These are phyloP conservation scores for Fusarium pininemorale DNA, from an alignment of 2,329 filamentous ascomycete species.

Conservation along the genomic window DNA sequence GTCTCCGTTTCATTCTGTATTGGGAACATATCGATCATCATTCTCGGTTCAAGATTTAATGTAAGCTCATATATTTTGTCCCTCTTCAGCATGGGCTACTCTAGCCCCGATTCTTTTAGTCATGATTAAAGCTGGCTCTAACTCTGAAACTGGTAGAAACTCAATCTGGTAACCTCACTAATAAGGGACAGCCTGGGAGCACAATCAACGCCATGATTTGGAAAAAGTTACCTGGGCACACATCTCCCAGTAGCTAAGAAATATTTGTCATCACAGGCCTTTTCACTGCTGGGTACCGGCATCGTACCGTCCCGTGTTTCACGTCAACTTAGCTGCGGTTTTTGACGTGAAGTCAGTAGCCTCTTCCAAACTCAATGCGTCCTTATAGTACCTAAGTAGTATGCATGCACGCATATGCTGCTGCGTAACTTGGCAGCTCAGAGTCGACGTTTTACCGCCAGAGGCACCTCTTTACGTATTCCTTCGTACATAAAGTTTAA, in stretches of 20 bases:
- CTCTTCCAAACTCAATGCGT: conserved; percentile 13
- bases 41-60: neutral
- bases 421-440: neutral
- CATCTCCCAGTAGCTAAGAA: neutral
- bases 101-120: neutral
- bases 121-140: neutral
- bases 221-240: neutral
- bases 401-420: neutral
- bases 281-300: neutral
- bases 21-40: neutral
- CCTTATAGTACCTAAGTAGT: neutral
- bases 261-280: neutral
- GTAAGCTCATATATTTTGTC: neutral
- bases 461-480: neutral
- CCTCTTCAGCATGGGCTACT: neutral
- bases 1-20: neutral
- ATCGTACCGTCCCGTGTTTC: conserved; percentile 7
- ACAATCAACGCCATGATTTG: neutral
- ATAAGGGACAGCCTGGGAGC: neutral
- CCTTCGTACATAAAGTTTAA: neutral
- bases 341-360: neutral
- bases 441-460: neutral
- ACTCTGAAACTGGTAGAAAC: conserved; percentile 26
- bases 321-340: neutral
- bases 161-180: conserved; percentile 13